Evolutionary conservation across 2,329 filamentous ascomycete genomes (phyloP).

Genomic region (Cercospora zeina): DNA sequence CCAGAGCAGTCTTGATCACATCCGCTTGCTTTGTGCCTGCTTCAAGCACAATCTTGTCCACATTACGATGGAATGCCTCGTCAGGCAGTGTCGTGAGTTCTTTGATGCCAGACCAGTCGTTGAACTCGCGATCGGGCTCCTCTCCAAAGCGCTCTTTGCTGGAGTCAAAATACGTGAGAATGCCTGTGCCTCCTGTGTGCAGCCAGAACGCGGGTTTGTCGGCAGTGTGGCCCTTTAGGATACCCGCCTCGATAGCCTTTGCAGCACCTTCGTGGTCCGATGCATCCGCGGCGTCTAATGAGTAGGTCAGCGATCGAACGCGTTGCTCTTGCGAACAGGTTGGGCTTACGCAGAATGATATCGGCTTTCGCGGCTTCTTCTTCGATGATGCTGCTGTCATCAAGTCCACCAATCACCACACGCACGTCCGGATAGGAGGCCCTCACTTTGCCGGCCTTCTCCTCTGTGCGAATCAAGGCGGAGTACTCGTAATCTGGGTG

Average conservation of each 20-base stretch:
- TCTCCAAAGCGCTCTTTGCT: slow-evolving; percentile 52
- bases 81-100: slow-evolving; percentile 57
- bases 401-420: slow-evolving; percentile 55
- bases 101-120: slow-evolving; percentile 61
- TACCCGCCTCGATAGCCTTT: slow-evolving; percentile 54
- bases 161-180: slow-evolving; percentile 55
- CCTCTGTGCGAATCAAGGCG: slow-evolving; percentile 52
- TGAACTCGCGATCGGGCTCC: slow-evolving; percentile 48
- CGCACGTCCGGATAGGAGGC: slow-evolving; percentile 42
- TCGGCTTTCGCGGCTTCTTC: slow-evolving; percentile 53
- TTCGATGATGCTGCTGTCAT: slow-evolving; percentile 49
- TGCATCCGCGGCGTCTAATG: slow-evolving; percentile 51
- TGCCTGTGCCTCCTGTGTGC: slow-evolving; percentile 60
- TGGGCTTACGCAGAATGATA: slow-evolving; percentile 50
- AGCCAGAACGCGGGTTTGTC: slow-evolving; percentile 45
- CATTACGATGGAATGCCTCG: slow-evolving; percentile 62
- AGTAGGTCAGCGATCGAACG: background rate
- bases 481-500: slow-evolving; percentile 55
- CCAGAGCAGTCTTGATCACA: slow-evolving; percentile 61
- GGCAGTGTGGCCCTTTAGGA: slow-evolving; percentile 50
- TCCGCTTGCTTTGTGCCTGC: slow-evolving; percentile 49
- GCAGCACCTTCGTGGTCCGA: slow-evolving; percentile 51
- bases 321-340: background rate
- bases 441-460: slow-evolving; percentile 49
- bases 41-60: slow-evolving; percentile 67